These are phyloP conservation scores for Skeletonema potamos DNA, from an alignment of 108 stramenopile genomes.

Conservation along the genomic window DNA sequence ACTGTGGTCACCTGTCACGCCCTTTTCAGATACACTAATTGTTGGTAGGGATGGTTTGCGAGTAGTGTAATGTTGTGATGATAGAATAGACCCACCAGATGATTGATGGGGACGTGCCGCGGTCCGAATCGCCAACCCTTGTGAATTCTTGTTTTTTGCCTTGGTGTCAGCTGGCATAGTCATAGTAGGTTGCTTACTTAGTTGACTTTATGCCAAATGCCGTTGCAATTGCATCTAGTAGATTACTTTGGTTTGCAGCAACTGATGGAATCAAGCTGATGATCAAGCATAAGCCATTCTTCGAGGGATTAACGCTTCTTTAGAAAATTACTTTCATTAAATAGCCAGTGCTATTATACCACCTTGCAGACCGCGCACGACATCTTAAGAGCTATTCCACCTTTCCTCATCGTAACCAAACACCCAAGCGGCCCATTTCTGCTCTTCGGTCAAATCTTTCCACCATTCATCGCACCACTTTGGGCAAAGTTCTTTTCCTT, in stretches of 20 bases:
- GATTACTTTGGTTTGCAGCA: background rate
- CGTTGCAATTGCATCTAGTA: background rate
- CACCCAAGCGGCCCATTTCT: background rate
- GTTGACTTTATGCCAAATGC: background rate
- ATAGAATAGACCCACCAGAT: conserved; percentile 32
- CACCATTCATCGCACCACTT: background rate
- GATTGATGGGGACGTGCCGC: conserved; percentile 40
- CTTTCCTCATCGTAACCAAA: background rate
- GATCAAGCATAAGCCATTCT: too few relatives aligned
- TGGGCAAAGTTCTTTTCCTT: background rate
- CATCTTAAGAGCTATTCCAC: too few relatives aligned
- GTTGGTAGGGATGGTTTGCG: conserved; percentile 35
- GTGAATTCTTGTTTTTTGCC: background rate
- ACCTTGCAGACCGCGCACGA: too few relatives aligned
- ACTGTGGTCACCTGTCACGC: conserved; percentile 58
- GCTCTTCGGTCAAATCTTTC: background rate
- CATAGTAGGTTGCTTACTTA: background rate
- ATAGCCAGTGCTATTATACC: too few relatives aligned
- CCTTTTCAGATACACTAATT: conserved; percentile 23
- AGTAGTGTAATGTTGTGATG: conserved; percentile 51
- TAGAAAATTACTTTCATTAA: too few relatives aligned
- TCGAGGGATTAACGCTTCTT: too few relatives aligned
- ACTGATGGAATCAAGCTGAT: too few relatives aligned
- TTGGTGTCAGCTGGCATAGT: background rate
- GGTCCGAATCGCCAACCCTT: conserved; percentile 41